Conservation (phyloP, 139 green algal genomes). For the Coelastrella sp. region DNA sequence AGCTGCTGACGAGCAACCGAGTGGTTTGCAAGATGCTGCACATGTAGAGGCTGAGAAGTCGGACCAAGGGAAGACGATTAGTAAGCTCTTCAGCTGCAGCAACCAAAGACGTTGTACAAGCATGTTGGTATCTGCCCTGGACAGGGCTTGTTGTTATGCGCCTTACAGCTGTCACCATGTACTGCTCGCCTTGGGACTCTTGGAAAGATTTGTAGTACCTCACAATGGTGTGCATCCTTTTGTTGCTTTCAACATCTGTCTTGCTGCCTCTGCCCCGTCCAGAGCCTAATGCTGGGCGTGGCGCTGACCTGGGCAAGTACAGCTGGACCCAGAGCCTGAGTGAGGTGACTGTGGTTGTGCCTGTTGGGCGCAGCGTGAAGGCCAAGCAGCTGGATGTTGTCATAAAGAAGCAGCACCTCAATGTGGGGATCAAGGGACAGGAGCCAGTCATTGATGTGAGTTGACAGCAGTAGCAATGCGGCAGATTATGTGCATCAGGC, state of each 20-base stretch:
- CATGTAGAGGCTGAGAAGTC: neutral
- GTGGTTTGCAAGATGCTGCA: neutral
- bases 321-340: slow-evolving; percentile 94
- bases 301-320: slow-evolving; percentile 87
- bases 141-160: too few species aligned
- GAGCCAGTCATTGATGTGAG: slow-evolving; percentile 70
- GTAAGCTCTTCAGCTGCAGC: slow-evolving; percentile 49
- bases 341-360: slow-evolving; percentile 86
- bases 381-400: slow-evolving; percentile 65
- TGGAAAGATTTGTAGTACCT: too few species aligned
- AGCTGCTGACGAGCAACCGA: neutral
- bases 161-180: too few species aligned
- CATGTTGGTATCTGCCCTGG: neutral
- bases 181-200: too few species aligned
- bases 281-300: slow-evolving; percentile 91
- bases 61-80: slow-evolving; percentile 60
- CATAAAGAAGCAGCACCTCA: slow-evolving; percentile 79
- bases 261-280: slow-evolving; percentile 11
- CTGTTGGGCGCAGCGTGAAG: slow-evolving; percentile 65
- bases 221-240: neutral
- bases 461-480: neutral
- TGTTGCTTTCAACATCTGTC: neutral
- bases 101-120: neutral
- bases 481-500: neutral
- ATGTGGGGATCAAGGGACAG: slow-evolving; percentile 82